Base-by-base conservation (phyloP, 2,329 filamentous ascomycete genomes). In the Trichoderma breve region DNA sequence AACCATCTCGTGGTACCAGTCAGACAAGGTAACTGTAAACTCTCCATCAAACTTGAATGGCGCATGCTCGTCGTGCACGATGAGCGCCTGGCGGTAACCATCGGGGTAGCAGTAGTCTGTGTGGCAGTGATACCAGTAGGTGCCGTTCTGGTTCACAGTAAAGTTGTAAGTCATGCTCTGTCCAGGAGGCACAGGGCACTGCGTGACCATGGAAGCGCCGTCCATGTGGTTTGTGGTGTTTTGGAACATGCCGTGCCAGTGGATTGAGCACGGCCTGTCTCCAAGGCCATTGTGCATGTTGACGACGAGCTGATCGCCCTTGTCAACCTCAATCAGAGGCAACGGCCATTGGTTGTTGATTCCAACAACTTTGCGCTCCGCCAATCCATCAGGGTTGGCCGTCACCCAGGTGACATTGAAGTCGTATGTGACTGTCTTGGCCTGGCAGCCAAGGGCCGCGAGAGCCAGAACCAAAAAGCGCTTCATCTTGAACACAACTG, bases 341-440 rank as follows among this genome's bases (percentile, higher is more conserved):
- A 89, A 85, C 3, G 91, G 90, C 88, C 90, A 91, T 78, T 87
- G 78, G 14, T 85, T 85, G 76, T 93, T 93, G 77, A 93, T 88
- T 12, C 88, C 89, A 76, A 92, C 89, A 1, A 87, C 85, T 34
- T 87, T 85, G 58, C 91, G 85, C 9, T 83, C 79, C 34, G 84
- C 83, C 43, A 82, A 77, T 3, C 89, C 89, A 82, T 92, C 90
- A 0, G 90, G 90, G 67, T 88, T 86, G 9, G 86, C 85, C 69
- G 80, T 84, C 15, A 90, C 87, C 89, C 90, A 91, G 43, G 86
- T 87, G 57, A 90, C 82, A 61, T 89, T 87, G 83, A 89, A 91
- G 76, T 89, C 80, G 74, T 88, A 88, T 2, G 81, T 86, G 39
- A 89, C 83, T 0, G 83, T 87, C 63, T 79, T 77, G 18, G 75